Percentiles rank a stretch among this genome's conserved stretches.
These are phyloP conservation scores for Wickerhamiella brachini DNA, from an alignment of 805 yeast genomes.

Conservation along the genomic window DNA sequence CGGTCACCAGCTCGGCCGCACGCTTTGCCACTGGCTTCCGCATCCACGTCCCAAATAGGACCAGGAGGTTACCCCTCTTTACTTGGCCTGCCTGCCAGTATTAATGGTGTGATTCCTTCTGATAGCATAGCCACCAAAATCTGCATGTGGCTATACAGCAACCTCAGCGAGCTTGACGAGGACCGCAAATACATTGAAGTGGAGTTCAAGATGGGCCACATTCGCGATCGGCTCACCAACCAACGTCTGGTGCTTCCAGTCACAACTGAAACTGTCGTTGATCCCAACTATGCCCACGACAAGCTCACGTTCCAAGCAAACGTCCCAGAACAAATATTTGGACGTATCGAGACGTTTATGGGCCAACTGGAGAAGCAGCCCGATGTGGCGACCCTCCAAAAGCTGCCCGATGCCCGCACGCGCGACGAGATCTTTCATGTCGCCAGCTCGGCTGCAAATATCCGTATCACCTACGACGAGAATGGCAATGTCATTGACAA, in stretches of 20 bases:
- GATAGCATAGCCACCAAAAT: conserved; percentile 71
- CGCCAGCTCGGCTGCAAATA: conserved; percentile 7
- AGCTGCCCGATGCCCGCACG: conserved; percentile 7
- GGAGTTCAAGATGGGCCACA: conserved; percentile 25
- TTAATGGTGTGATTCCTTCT: conserved; percentile 64
- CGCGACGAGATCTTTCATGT: conserved; percentile 12
- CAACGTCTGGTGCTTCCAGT: conserved; percentile 21
- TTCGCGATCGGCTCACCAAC: conserved; percentile 18
- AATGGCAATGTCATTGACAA: conserved; percentile 34
- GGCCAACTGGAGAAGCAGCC: conserved; percentile 12
- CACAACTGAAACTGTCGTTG: conserved; percentile 23
- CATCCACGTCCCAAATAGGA: conserved; percentile 6
- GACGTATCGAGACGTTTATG: conserved; percentile 9
- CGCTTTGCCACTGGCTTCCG: neutral
- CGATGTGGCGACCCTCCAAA: conserved; percentile 8
- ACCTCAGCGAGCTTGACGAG: conserved; percentile 31
- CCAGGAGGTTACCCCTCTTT: conserved; percentile 17
- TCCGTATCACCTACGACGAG: conserved; percentile 21
- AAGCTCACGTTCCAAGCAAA: conserved; percentile 20
- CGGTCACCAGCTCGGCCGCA: neutral
- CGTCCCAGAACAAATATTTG: conserved; percentile 16
- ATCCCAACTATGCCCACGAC: conserved; percentile 17
- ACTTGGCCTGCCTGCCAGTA: conserved; percentile 35
- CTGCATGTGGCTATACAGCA: conserved; percentile 82
- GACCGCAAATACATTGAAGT: conserved; percentile 31